Evolutionary conservation across 2,329 filamentous ascomycete genomes (phyloP), one percentile per base, ranked within the genome.

Genomic region (Penicillium sp.): DNA sequence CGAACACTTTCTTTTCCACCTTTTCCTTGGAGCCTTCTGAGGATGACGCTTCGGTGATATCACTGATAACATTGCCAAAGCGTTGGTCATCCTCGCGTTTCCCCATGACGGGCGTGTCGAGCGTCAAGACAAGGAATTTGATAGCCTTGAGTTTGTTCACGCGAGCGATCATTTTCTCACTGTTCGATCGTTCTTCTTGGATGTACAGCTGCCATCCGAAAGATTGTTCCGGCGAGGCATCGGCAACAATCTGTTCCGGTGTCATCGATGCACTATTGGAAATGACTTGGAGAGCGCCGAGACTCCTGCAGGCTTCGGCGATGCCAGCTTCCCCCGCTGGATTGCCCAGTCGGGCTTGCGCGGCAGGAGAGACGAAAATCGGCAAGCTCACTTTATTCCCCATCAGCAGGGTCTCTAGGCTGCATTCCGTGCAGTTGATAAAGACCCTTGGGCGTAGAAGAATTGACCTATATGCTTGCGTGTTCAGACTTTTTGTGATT

Each of bases 141-240:
- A 85, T 86, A 52, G 76, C 76, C 6, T 18, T 38, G 42, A 89
- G 76, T 55, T 77, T 76, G 64, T 86, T 82, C 66, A 95, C 85
- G 51, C 88, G 79, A 46, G 76, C 76, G 41, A 94, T 74, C 78
- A 93, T 88, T 3, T 81, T 82, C 61, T 86, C 82, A 63, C 83
- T 90, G 76, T 91, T 94, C 51, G 77, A 75, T 29, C 87, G 79
- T 56, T 91, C 84, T 36, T 78, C 86, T 66, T 95, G 89, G 32
- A 95, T 86, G 70, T 96, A 96, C n/a, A 97, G 73, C 72, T 97
- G 91, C 87, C 89, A 96, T 9, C 90, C 90, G 64, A 95, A 94
- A 0, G 88, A 72, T 64, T 95, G 88, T 1, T 77, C 83, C 0
- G 81, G 77, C 4, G 68, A 60, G 0, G 53, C 53, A 9, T 86